These are phyloP conservation scores for Mixia osmundae DNA, from an alignment of 1,284 basidiomycete species.

Conservation along the genomic window DNA sequence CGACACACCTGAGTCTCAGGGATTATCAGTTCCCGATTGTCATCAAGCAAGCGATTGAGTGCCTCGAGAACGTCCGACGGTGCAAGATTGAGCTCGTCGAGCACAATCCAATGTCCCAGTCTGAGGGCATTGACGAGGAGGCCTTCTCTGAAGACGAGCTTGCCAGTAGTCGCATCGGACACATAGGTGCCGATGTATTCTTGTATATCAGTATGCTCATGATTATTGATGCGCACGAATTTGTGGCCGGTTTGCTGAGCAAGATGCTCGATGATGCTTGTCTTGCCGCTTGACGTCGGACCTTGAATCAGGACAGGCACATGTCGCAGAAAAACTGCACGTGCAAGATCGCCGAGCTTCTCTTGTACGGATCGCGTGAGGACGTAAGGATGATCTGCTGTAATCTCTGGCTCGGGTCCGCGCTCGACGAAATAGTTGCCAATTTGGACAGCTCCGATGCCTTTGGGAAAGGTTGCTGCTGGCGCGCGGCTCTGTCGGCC, in stretches of 20 bases:
- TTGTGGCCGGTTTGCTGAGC: conserved; percentile 79
- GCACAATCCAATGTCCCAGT: conserved; percentile 87
- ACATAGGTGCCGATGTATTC: conserved; percentile 96
- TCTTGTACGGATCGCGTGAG: conserved; percentile 89
- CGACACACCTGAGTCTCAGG: conserved; percentile 96
- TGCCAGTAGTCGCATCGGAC: conserved; percentile 73
- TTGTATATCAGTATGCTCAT: conserved; percentile 95
- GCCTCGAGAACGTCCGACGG: conserved; percentile 97
- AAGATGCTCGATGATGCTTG: conserved; percentile 87
- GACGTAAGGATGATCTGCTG: conserved; percentile 52
- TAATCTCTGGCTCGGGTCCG: conserved; percentile 29
- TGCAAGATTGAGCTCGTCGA: conserved; percentile 92
- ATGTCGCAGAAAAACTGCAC: conserved; percentile 65
- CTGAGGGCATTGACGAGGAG: conserved; percentile 78
- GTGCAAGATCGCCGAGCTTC: conserved; percentile 75
- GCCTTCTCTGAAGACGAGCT: conserved; percentile 83
- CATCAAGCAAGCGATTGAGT: conserved; percentile 83
- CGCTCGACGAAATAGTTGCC: conserved; percentile 58
- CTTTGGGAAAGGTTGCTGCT: conserved; percentile 4
- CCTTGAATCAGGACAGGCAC: conserved; percentile 96
- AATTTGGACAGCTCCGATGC: conserved; percentile 42
- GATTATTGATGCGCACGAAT: conserved; percentile 97
- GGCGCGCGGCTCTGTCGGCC: background rate
- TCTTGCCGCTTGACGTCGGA: conserved; percentile 93
- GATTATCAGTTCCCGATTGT: conserved; percentile 88